A percentile compares a stretch with the other conserved stretches of the same genome.
Evolutionary conservation across 768 basidiomycete species (phyloP).

Genomic region (Hericium rajendrae): DNA sequence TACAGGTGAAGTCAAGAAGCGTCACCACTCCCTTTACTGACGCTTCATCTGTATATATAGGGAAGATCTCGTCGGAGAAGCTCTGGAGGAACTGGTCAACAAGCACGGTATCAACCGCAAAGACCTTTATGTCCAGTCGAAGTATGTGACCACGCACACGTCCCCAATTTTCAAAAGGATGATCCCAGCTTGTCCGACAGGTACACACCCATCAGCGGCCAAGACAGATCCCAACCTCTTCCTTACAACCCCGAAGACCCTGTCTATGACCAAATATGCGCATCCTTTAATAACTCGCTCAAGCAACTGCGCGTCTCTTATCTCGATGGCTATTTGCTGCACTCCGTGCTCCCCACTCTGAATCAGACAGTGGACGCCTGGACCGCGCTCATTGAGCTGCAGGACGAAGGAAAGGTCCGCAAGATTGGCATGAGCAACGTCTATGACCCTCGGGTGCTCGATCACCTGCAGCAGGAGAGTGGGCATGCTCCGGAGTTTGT

Average conservation of each 20-base stretch:
- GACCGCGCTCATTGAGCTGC: conserved; percentile 47
- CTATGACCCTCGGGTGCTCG: conserved; percentile 52
- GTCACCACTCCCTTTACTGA: not conserved
- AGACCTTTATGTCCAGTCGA: conserved; percentile 72
- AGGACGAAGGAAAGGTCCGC: conserved; percentile 54
- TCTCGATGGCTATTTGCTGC: conserved; percentile 71
- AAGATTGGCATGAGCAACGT: conserved; percentile 72
- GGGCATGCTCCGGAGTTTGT: conserved; percentile 53
- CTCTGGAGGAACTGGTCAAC: conserved; percentile 44
- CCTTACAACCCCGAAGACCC: conserved; percentile 56
- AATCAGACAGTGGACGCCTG: conserved; percentile 63
- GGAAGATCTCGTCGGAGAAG: conserved; percentile 71
- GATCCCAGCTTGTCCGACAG: conserved; percentile 25
- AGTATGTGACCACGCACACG: conserved; percentile 30
- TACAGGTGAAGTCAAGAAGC: conserved; percentile 40
- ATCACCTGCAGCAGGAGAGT: conserved; percentile 40
- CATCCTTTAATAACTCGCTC: conserved; percentile 58
- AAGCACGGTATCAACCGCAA: conserved; percentile 56
- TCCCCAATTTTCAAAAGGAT: not conserved
- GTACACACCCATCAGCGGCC: conserved; percentile 66
- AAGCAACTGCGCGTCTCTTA: conserved; percentile 61
- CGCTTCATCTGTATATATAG: not conserved
- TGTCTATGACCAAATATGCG: conserved; percentile 47
- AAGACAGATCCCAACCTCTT: conserved; percentile 58
- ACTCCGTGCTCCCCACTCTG: conserved; percentile 56